Percentiles rank a stretch among this genome's conserved stretches.
Conservation (phyloP, 805 yeast species). For the Teunomyces panamensis region DNA sequence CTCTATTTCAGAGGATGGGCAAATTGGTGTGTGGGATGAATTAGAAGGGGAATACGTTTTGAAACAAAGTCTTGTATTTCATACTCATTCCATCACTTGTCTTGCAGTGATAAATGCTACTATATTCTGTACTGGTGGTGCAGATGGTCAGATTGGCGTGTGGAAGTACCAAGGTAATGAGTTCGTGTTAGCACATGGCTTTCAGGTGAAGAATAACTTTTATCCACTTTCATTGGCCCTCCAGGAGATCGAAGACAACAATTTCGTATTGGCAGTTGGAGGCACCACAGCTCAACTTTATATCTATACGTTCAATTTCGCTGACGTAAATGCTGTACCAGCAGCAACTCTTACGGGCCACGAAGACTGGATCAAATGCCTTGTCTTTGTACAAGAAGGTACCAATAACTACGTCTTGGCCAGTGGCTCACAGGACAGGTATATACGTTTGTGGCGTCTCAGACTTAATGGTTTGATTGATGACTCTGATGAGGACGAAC, state of each 20-base stretch:
- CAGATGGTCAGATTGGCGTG: constrained; percentile 55
- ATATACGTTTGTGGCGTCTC: constrained; percentile 86
- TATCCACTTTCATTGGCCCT: constrained; percentile 42
- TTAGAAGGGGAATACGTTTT: constrained; percentile 25
- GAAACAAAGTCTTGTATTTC: constrained; percentile 35
- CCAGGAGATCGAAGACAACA: constrained; percentile 28
- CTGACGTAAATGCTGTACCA: constrained; percentile 23
- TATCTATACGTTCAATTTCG: constrained; percentile 45
- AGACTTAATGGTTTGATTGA: constrained; percentile 54
- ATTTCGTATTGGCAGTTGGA: constrained; percentile 61
- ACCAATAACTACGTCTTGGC: constrained; percentile 67
- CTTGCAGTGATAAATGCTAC: constrained; percentile 40
- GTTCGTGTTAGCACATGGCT: constrained; percentile 24
- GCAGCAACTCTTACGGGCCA: constrained; percentile 76
- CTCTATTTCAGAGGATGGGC: constrained; percentile 67
- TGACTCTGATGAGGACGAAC: constrained; percentile 52
- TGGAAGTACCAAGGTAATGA: constrained; percentile 41
- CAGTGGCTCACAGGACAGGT: constrained; percentile 89
- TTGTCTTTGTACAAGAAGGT: constrained; percentile 53
- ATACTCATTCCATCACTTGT: constrained; percentile 52
- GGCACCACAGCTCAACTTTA: constrained; percentile 61
- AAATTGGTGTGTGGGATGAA: constrained; percentile 55
- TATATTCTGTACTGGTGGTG: constrained; percentile 58
- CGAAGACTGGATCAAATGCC: constrained; percentile 90
- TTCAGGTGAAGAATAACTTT: constrained; percentile 45